Conservation (phyloP, 805 yeast genomes). For the Saccharomycopsis microspora region DNA sequence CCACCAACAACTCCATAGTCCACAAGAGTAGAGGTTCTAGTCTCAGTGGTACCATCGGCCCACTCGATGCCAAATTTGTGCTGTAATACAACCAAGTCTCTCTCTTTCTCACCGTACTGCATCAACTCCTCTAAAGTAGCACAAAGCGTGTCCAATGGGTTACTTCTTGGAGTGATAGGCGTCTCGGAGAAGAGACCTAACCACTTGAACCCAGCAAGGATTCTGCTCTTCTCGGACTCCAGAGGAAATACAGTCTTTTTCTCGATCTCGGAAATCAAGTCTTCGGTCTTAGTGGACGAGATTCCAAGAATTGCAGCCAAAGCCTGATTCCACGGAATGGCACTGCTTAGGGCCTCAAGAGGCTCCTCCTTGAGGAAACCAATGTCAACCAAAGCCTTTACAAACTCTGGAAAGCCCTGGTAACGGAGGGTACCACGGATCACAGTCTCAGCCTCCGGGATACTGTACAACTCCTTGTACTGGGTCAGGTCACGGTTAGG, state of each 20-base stretch:
- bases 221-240: conserved; percentile 75
- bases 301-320: conserved; percentile 67
- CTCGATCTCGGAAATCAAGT: conserved; percentile 65
- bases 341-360: conserved; percentile 42
- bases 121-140: conserved; percentile 90
- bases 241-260: conserved; percentile 71
- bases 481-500: conserved; percentile 98
- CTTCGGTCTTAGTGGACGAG: conserved; percentile 55
- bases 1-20: conserved; percentile 90
- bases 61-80: conserved; percentile 97
- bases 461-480: conserved; percentile 81
- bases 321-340: conserved; percentile 83
- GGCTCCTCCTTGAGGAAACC: conserved; percentile 82
- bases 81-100: conserved; percentile 90
- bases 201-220: conserved; percentile 86
- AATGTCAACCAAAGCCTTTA: conserved; percentile 82
- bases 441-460: conserved; percentile 96
- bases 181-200: conserved; percentile 79
- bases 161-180: conserved; percentile 77
- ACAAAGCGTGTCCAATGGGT: conserved; percentile 92
- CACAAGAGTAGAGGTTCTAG: conserved; percentile 90
- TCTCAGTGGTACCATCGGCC: conserved; percentile 85
- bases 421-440: conserved; percentile 95
- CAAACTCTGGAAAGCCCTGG: conserved; percentile 98
- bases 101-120: conserved; percentile 94